These are phyloP conservation scores for Colletotrichum noveboracense DNA, from an alignment of 2,329 filamentous ascomycete species.

Conservation along the genomic window DNA sequence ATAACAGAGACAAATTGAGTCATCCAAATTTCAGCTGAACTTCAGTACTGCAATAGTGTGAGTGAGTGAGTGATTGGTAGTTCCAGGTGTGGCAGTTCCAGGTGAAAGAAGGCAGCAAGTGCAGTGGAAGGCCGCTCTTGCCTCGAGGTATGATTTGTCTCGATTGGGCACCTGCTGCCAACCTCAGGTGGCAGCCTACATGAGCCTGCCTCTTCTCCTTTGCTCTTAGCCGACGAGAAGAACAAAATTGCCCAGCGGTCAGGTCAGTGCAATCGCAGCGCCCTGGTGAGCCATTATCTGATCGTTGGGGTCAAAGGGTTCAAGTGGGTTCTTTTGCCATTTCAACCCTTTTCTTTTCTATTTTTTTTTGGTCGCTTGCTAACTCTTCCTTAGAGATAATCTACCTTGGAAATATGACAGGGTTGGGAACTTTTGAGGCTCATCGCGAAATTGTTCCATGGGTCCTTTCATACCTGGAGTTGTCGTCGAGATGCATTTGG, in stretches of 20 bases:
- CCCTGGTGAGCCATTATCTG: neutral
- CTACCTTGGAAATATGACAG: no score
- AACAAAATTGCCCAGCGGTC: neutral
- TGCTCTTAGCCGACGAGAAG: neutral
- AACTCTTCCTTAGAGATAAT: no score
- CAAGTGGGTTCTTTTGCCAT: neutral
- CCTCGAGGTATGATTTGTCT: neutral
- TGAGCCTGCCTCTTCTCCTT: fast-evolving
- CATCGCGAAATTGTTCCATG: no score
- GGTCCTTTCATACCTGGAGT: neutral
- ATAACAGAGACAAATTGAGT: neutral
- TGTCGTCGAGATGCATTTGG: neutral
- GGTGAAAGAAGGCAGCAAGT: neutral
- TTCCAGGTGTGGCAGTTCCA: neutral
- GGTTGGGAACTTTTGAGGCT: no score
- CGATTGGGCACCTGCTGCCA: neutral
- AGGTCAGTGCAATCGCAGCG: neutral
- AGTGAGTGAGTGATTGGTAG: fast-evolving
- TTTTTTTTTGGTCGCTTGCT: no score
- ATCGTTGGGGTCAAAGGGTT: neutral
- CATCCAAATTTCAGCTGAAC: neutral
- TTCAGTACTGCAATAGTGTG: fast-evolving
- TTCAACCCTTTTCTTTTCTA: neutral
- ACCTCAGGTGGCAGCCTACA: fast-evolving
- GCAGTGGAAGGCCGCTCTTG: neutral